These are phyloP conservation scores for Cutaneotrichosporon sp. DNA, from an alignment of 1,284 basidiomycete genomes.

Conservation along the genomic window DNA sequence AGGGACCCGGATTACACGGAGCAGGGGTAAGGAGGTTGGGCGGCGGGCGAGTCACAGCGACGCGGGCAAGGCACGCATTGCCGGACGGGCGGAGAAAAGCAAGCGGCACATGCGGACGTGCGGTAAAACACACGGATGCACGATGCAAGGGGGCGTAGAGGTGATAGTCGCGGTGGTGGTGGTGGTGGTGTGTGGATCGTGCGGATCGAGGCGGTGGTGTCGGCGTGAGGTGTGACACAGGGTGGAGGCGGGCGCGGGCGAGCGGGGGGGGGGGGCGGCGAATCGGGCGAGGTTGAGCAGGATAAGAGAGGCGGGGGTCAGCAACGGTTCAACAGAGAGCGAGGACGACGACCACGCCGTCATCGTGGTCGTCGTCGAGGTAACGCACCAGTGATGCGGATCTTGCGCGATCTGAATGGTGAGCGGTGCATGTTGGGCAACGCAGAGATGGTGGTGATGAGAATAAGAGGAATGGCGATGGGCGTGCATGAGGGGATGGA, in stretches of 20 bases:
- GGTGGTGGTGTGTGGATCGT: too few species aligned
- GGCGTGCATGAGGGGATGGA: neutral
- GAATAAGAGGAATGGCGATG: neutral
- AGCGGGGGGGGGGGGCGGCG: too few species aligned
- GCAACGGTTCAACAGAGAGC: neutral
- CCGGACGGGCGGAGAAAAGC: too few species aligned
- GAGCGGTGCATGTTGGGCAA: neutral
- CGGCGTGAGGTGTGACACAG: too few species aligned
- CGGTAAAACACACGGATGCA: too few species aligned
- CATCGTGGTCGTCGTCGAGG: too few species aligned
- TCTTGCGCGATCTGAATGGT: constrained; percentile 22
- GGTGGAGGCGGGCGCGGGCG: neutral
- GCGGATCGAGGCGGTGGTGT: too few species aligned
- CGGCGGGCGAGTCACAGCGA: too few species aligned
- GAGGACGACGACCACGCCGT: too few species aligned
- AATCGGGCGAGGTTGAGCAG: neutral
- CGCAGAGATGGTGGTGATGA: neutral
- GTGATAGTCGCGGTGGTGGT: neutral
- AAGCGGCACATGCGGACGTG: too few species aligned
- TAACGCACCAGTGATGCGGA: constrained; percentile 32
- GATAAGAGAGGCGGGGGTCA: constrained; percentile 1
- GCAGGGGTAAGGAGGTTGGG: neutral
- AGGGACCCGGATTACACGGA: too few species aligned
- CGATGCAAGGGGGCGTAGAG: neutral
- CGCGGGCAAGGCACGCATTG: too few species aligned